phyloP scores from a whole-genome alignment of 129 eudicot species.

The Chrysanthemum lavandulifolium region DNA sequence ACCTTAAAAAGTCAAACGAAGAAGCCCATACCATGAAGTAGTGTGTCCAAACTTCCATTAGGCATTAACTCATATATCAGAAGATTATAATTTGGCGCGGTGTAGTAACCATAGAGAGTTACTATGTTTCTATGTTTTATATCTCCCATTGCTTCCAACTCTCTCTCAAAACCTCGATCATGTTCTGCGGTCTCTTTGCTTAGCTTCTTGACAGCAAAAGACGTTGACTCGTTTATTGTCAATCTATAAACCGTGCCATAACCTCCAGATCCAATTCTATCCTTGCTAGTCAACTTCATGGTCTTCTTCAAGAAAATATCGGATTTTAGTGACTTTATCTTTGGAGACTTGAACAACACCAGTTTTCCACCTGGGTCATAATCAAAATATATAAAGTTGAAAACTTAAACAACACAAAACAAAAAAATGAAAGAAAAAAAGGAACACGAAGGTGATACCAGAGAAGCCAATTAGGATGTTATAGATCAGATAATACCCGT shows the following conservation, averaged over 20 bases:
- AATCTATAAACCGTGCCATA: constrained; percentile 82
- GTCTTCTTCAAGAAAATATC: constrained; percentile 62
- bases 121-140: constrained; percentile 87
- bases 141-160: constrained; percentile 91
- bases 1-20: constrained; percentile 10
- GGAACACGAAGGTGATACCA: constrained; percentile 24
- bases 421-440: no score
- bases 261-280: constrained; percentile 89
- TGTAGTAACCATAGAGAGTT: constrained; percentile 81
- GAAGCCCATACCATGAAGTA: constrained; percentile 66
- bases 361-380: constrained; percentile 69
- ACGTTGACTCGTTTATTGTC: constrained; percentile 38
- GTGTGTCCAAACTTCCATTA: constrained; percentile 74
- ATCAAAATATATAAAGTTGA: constrained; percentile 17
- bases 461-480: constrained; percentile 28
- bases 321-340: constrained; percentile 60
- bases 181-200: constrained; percentile 69
- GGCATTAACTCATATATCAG: constrained; percentile 92
- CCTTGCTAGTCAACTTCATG: constrained; percentile 74
- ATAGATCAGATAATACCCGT: no score
- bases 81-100: constrained; percentile 66
- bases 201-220: constrained; percentile 80
- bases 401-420: neutral
- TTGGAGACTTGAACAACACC: constrained; percentile 70
- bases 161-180: constrained; percentile 92